These are phyloP conservation scores for Alternaria novae-zelandiae DNA, from an alignment of 2,329 filamentous ascomycete species.

Conservation along the genomic window DNA sequence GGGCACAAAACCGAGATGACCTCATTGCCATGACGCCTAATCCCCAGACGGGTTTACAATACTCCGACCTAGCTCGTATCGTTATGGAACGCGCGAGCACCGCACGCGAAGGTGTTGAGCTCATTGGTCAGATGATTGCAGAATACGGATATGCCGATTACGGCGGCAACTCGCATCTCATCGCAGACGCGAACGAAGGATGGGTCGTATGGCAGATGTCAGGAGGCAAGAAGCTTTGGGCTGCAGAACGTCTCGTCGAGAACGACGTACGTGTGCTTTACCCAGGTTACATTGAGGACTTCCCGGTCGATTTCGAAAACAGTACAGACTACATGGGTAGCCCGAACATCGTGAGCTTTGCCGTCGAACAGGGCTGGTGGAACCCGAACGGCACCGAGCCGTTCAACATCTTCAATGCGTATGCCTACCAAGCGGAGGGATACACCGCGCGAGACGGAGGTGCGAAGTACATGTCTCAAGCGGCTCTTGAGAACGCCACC, in stretches of 20 bases:
- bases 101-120: conserved; percentile 52
- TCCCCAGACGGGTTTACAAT: conserved; percentile 52
- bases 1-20: conserved; percentile 50
- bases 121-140: conserved; percentile 50
- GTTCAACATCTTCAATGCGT: conserved; percentile 48
- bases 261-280: conserved; percentile 44
- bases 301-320: conserved; percentile 40
- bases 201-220: conserved; percentile 48
- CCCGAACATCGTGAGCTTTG: conserved; percentile 44
- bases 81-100: conserved; percentile 51
- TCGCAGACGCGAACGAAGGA: conserved; percentile 49
- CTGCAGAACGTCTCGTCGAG: conserved; percentile 41
- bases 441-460: conserved; percentile 44
- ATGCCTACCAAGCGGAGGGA: conserved; percentile 35
- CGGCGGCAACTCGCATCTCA: conserved; percentile 53
- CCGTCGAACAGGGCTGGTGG: conserved; percentile 46
- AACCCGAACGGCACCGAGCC: conserved; percentile 37
- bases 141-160: conserved; percentile 53
- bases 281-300: conserved; percentile 48
- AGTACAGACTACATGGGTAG: conserved; percentile 42
- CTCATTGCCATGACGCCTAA: conserved; percentile 51
- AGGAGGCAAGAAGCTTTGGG: conserved; percentile 44
- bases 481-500: conserved; percentile 44
- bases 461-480: conserved; percentile 49
- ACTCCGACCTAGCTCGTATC: conserved; percentile 51